Base-by-base conservation (phyloP, 2,329 filamentous ascomycete species). In the Chalaropsis thielavioides region DNA sequence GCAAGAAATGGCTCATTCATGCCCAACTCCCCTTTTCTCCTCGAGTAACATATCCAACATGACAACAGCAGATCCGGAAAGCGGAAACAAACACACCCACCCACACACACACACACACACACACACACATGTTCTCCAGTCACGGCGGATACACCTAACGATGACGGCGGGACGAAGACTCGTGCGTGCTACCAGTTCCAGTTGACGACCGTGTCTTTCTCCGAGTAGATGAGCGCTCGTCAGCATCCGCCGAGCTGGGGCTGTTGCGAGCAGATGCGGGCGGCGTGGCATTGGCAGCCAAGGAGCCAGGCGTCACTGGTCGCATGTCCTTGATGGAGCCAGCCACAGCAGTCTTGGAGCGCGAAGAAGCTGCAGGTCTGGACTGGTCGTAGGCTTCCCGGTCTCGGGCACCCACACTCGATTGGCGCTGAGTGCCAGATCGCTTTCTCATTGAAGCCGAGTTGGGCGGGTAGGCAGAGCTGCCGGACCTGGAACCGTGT, bases 381-480 rank as follows among this genome's bases (percentile, higher is more conserved):
- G 51, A 56, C n/a, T 61, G 63, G 22, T 66, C 64, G 13, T 56
- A 58, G 13, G 64, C 35, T 54, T 61, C 58, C 6, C 65, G 61
- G 31, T 66, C 65, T n/a, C 62, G 65, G 19, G 65, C 65, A n/a
- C 65, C 62, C 27, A 64, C 56, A 58, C 65, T 66, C 31, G 62
- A 64, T n/a, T 59, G 62, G 44, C 62, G 65, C 22, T 56, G 46
- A n/a, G 22, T 58, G 19, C 46, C 35, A 11, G 31, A 22, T 11
- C 65, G 65, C 44, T 64, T 66, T 35, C 65, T 44, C 41, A 56
- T 54, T 5, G 65, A 64, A 15, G 65, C 56, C 4, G 65, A 63
- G 54, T 62, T 66, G 19, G 65, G 62, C 27, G 65, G 65, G 22
- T 66, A 64, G n/a, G 65, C 22, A n/a, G 60, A 43, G 27, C 41